Percentiles rank a stretch among this genome's conserved stretches.
Conservation (phyloP, 805 yeast genomes). For the Ogataea dorogensis region DNA sequence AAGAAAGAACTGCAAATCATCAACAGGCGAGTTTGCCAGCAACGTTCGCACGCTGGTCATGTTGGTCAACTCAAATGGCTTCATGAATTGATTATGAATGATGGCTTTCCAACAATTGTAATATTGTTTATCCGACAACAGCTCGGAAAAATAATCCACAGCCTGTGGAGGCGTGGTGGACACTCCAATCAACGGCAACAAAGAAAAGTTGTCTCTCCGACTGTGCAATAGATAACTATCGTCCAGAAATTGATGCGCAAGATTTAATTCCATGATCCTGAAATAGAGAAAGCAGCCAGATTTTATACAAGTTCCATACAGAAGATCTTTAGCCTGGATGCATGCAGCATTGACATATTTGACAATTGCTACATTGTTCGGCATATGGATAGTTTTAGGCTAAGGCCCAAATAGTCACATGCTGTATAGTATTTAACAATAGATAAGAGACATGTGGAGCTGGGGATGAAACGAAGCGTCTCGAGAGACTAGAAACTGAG, state of each 20-base stretch:
- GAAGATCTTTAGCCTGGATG: constrained; percentile 6
- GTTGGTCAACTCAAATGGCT: constrained; percentile 33
- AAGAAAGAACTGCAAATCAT: constrained; percentile 33
- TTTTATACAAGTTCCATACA: constrained; percentile 6
- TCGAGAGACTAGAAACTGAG: background rate
- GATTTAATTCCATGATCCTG: no score
- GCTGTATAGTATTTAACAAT: background rate
- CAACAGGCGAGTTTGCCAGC: constrained; percentile 27
- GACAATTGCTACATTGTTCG: constrained; percentile 4
- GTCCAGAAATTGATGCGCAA: constrained; percentile 33
- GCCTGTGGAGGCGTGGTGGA: constrained; percentile 26
- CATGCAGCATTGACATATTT: background rate
- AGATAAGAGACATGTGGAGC: background rate
- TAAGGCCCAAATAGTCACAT: background rate
- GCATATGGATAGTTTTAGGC: no score
- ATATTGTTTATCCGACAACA: constrained; percentile 36
- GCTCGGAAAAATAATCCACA: constrained; percentile 42
- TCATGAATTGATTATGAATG: constrained; percentile 35
- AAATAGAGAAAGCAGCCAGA: no score
- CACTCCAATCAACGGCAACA: constrained; percentile 20
- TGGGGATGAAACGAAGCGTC: background rate
- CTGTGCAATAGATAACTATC: constrained; percentile 28
- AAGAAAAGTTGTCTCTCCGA: constrained; percentile 22
- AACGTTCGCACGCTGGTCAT: constrained; percentile 25
- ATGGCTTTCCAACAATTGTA: constrained; percentile 43